A percentile compares a stretch with the other conserved stretches of the same genome.
phyloP scores from a whole-genome alignment of 352 stramenopile species.

The Phytophthora sp. region DNA sequence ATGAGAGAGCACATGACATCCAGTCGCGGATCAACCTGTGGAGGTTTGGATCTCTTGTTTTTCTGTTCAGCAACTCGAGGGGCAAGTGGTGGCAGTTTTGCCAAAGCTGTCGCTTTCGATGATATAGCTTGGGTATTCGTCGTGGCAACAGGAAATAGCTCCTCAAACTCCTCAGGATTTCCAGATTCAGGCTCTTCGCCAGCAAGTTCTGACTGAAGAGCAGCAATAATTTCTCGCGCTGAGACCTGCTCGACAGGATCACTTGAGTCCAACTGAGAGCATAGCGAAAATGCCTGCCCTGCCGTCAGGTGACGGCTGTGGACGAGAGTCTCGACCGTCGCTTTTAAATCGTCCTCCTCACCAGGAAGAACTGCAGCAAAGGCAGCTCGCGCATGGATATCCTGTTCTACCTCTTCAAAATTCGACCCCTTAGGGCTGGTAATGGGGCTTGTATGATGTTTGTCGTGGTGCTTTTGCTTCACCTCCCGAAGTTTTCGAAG shows the following conservation, averaged over 20 bases:
- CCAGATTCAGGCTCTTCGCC: conserved; percentile 28
- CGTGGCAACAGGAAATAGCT: conserved; percentile 33
- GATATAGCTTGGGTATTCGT: not conserved
- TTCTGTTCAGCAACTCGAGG: conserved; percentile 14
- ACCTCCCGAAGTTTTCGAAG: conserved; percentile 24
- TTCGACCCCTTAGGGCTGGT: conserved; percentile 1
- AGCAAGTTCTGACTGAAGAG: conserved; percentile 50
- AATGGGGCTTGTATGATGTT: conserved; percentile 10
- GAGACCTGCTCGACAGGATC: conserved; percentile 49
- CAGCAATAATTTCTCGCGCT: conserved; percentile 63
- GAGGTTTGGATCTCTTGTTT: conserved; percentile 17
- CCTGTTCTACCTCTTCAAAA: conserved; percentile 25
- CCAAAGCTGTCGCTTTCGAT: conserved; percentile 2
- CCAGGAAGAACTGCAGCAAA: conserved; percentile 28
- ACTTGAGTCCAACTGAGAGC: conserved; percentile 57
- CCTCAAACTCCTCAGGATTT: conserved; percentile 7
- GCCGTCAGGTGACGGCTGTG: conserved; percentile 56
- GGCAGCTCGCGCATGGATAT: conserved; percentile 32
- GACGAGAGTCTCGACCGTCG: conserved; percentile 71
- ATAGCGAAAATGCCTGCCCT: conserved; percentile 75
- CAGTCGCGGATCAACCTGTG: conserved; percentile 45
- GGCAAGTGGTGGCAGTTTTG: conserved; percentile 17
- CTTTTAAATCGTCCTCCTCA: conserved; percentile 37
- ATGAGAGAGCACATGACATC: conserved; percentile 85
- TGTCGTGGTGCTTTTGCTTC: conserved; percentile 32